These are phyloP conservation scores for Beauveria brongniartii DNA, from an alignment of 2,329 filamentous ascomycete genomes.

Conservation along the genomic window DNA sequence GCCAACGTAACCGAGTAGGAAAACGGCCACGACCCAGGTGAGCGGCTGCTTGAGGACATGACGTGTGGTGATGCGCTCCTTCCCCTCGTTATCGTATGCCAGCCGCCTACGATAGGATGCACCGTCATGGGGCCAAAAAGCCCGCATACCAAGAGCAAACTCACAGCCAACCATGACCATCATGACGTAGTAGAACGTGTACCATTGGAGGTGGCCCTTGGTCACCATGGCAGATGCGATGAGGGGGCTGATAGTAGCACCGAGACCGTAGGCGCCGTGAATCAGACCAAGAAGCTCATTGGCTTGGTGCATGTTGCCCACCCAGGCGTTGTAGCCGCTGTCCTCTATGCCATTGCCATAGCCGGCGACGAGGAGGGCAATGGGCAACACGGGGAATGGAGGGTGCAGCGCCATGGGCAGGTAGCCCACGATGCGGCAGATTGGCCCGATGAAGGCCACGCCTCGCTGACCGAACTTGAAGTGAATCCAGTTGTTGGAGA, in stretches of 20 bases:
- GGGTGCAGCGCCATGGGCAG: slow-evolving; percentile 58
- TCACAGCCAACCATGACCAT: slow-evolving; percentile 51
- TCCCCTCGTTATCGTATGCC: slow-evolving; percentile 17
- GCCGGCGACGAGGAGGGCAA: slow-evolving; percentile 57
- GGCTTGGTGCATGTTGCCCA: slow-evolving; percentile 62
- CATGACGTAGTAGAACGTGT: slow-evolving; percentile 70
- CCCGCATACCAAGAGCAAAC: slow-evolving; percentile 37
- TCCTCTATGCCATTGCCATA: slow-evolving; percentile 65
- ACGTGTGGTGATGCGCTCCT: slow-evolving; percentile 37
- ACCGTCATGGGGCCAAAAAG: slow-evolving; percentile 59
- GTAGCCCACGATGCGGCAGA: slow-evolving; percentile 57
- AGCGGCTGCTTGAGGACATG: slow-evolving; percentile 41
- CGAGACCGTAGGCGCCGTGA: slow-evolving; percentile 64
- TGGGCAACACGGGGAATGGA: slow-evolving; percentile 57
- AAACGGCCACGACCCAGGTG: slow-evolving; percentile 66
- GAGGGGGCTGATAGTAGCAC: slow-evolving; percentile 60
- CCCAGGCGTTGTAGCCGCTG: slow-evolving; percentile 50
- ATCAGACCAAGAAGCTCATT: slow-evolving; percentile 69
- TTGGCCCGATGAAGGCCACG: slow-evolving; percentile 56
- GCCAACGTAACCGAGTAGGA: slow-evolving; percentile 73
- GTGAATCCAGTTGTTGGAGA: slow-evolving; percentile 59
- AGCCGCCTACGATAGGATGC: slow-evolving; percentile 41
- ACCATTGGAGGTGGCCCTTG: slow-evolving; percentile 56
- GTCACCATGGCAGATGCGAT: slow-evolving; percentile 68
- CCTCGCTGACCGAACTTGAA: slow-evolving; percentile 61